Evolutionary conservation across 768 basidiomycete species (phyloP).

Genomic region (Mycena indigotica): DNA sequence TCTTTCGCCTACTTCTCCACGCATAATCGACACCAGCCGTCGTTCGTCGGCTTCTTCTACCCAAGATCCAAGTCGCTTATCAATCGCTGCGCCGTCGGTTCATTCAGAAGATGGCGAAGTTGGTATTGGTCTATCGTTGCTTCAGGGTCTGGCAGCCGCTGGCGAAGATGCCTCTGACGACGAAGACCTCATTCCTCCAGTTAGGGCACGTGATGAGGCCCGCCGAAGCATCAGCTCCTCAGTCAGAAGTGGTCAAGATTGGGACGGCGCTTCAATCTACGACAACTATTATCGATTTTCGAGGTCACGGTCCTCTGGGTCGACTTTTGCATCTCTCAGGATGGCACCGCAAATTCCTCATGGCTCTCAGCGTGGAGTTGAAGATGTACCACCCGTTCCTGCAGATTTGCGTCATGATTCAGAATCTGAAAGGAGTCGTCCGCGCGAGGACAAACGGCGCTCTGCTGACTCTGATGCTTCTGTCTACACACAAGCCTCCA

Average conservation of each 20-base stretch:
- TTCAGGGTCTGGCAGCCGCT: constrained; percentile 52
- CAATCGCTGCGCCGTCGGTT: constrained; percentile 26
- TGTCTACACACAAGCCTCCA: constrained; percentile 39
- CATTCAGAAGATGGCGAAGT: constrained; percentile 51
- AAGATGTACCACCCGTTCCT: constrained; percentile 17
- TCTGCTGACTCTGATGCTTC: constrained; percentile 38
- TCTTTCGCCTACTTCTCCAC: constrained; percentile 5
- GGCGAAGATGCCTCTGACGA: constrained; percentile 20
- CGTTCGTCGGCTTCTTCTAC: not conserved
- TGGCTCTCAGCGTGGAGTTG: constrained; percentile 21
- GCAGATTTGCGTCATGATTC: constrained; percentile 8
- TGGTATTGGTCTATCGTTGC: constrained; percentile 69
- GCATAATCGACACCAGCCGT: not conserved
- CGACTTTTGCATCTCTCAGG: constrained; percentile 16
- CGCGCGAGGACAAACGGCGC: constrained; percentile 18
- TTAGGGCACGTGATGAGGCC: constrained; percentile 10
- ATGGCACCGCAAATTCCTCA: constrained; percentile 39
- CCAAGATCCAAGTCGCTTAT: constrained; percentile 17
- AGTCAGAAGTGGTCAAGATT: constrained; percentile 39
- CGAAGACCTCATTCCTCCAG: constrained; percentile 7
- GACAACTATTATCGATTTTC: constrained; percentile 76
- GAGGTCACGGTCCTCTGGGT: constrained; percentile 31
- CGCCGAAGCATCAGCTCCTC: constrained; percentile 9
- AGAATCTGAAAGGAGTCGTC: constrained; percentile 6
- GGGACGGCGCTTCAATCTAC: constrained; percentile 74